Conservation (phyloP, 2,329 filamentous ascomycete genomes). For the Penicillium digitatum region DNA sequence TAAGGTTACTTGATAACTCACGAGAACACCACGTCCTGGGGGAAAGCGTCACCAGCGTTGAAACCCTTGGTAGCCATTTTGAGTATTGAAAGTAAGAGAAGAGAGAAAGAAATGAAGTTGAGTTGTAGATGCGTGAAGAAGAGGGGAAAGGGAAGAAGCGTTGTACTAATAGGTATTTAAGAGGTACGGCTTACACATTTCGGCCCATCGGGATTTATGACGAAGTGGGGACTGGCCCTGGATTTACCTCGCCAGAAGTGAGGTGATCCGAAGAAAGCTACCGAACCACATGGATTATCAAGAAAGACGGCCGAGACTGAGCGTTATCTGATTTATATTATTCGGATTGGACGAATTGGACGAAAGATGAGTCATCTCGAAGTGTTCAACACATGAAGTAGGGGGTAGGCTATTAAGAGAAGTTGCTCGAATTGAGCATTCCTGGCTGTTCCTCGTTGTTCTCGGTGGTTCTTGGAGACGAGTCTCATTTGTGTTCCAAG, state of each 20-base stretch:
- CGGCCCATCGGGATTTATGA: slow-evolving; percentile 25
- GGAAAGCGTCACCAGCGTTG: slow-evolving; percentile 79
- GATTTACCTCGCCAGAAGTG: slow-evolving; percentile 17
- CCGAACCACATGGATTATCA: slow-evolving; percentile 36
- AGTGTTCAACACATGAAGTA: no score
- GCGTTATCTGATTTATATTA: not conserved
- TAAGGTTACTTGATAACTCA: slow-evolving; percentile 38
- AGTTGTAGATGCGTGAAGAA: slow-evolving; percentile 4
- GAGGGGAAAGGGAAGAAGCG: slow-evolving; percentile 7
- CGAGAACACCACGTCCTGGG: slow-evolving; percentile 72
- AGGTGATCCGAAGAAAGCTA: slow-evolving; percentile 38
- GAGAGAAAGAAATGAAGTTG: slow-evolving; percentile 7
- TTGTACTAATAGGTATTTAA: slow-evolving; percentile 16
- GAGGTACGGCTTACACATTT: slow-evolving; percentile 23
- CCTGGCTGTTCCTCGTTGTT: not conserved
- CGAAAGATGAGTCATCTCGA: not conserved
- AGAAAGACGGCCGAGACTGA: slow-evolving; percentile 36
- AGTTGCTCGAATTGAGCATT: not conserved
- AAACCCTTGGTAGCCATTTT: slow-evolving; percentile 61
- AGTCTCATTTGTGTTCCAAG: no score
- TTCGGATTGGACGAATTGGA: not conserved
- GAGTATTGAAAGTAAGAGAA: slow-evolving; percentile 5
- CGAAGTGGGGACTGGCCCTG: slow-evolving; percentile 15
- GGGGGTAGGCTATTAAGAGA: not conserved
- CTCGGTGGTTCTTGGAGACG: not conserved